These are phyloP conservation scores for Homolaphlyctis polyrhiza DNA, from an alignment of 371 early-diverging fungal species.

Conservation along the genomic window DNA sequence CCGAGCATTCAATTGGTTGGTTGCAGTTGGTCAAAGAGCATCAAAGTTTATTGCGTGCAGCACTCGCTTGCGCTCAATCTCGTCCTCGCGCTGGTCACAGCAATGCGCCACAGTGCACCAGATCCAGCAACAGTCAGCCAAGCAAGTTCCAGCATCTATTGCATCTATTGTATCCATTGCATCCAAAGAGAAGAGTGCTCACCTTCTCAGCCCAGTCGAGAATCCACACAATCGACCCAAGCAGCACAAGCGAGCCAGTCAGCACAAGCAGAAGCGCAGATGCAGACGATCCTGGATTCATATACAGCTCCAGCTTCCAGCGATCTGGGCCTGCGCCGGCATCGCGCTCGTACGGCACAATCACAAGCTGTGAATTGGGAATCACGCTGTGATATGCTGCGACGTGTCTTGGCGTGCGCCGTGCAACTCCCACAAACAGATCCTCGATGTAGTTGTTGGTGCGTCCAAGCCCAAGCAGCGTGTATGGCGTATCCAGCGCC, in stretches of 20 bases:
- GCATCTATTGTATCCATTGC: background rate
- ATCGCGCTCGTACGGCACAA: constrained; percentile 74
- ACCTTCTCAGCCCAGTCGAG: constrained; percentile 75
- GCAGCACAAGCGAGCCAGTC: constrained; percentile 51
- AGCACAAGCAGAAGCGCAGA: constrained; percentile 71
- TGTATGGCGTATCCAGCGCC: constrained; percentile 75
- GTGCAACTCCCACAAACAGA: constrained; percentile 77
- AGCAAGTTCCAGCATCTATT: too few relatives aligned
- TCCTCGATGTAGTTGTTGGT: constrained; percentile 94
- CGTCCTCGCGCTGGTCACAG: constrained; percentile 63
- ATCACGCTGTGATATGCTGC: constrained; percentile 76
- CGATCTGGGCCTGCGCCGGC: constrained; percentile 35
- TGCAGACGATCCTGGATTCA: constrained; percentile 77
- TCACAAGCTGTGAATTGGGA: constrained; percentile 87
- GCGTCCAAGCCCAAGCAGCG: constrained; percentile 81
- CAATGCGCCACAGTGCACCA: too few relatives aligned
- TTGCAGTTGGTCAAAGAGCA: constrained; percentile 54
- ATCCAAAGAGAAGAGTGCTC: constrained; percentile 5
- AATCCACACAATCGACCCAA: constrained; percentile 63
- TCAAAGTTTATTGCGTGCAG: constrained; percentile 88
- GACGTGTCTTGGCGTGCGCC: constrained; percentile 52
- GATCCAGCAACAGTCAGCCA: background rate
- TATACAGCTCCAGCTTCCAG: constrained; percentile 54
- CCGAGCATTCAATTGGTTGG: background rate
- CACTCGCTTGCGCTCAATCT: constrained; percentile 62